Evolutionary conservation across 495 filamentous ascomycete species (phyloP), one percentile per base, ranked within the genome.

Genomic region (Copromyces sp.): DNA sequence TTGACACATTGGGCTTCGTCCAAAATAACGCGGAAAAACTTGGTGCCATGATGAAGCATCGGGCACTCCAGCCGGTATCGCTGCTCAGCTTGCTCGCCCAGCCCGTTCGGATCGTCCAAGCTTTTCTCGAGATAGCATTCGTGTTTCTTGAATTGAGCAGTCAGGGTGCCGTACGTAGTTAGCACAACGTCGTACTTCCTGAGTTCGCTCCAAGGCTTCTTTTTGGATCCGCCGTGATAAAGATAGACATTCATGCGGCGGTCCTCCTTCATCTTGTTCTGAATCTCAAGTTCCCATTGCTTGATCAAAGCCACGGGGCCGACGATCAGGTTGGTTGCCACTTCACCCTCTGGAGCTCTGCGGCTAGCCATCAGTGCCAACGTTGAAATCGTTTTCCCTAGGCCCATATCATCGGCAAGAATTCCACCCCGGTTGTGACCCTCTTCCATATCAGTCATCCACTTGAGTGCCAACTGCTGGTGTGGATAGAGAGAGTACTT

Each of bases 1-100:
- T 97, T 98, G 85, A 98, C 94, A 77, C 88, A 93, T 74, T 99
- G 95, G 1, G 95, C 94, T 82, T 99, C 95, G 75, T 97, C 94
- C 37, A 98, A 86, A 72, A 99, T 92, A 70, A 98, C 86, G 39
- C 93, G 90, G 80, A 96, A 90, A 86, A 94, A 99, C 73, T 86
- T 83, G 76, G 87, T 89, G 16, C 84, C 82, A 0, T 88, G 84
- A 11, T 90, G 89, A 39, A 97, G 81, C 24, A 96, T 82, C 4
- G 88, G 87, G 42, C 93, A 85, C 12, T 77, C 53, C 8, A 32
- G 53, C 53, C 29, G 53, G 29, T 32, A 65, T 65, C 32, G 72
- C 39, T 77, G 79, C 37, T 73, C 72, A 9, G 83, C 74, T 32
- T 80, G 78, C 9, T 47, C 29, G 44, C 82, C 80, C 3, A 71